Percentiles rank a stretch among this genome's conserved stretches.
phyloP scores from a whole-genome alignment of 177 flowering plant species.

The Telopea speciosissima region DNA sequence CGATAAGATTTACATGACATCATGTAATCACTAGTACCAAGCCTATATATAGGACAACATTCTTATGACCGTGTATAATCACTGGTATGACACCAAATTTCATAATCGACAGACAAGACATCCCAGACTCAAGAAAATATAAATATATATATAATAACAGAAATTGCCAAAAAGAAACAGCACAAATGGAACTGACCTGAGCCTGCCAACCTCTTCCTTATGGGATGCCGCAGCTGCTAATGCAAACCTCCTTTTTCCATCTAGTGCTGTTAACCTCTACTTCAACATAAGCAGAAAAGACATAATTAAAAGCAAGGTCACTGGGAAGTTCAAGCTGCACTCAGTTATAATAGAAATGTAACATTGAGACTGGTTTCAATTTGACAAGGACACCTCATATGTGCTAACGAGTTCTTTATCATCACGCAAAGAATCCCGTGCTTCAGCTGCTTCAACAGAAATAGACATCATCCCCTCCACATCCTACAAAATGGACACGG shows the following conservation, averaged over 20 bases:
- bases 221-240: conserved; percentile 95
- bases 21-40: neutral
- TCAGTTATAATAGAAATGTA: neutral
- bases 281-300: conserved; percentile 6
- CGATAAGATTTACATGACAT: neutral
- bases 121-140: neutral
- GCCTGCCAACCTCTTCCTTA: conserved; percentile 91
- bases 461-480: conserved; percentile 99
- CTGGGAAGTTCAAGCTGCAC: neutral
- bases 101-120: neutral
- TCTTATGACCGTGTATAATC: no score
- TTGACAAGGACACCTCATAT: conserved; percentile 56
- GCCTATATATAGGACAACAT: neutral
- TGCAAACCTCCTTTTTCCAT: conserved; percentile 98
- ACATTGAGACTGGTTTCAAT: neutral
- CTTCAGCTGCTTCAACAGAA: conserved; percentile 95
- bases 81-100: no score
- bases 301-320: neutral
- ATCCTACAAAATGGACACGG: conserved; percentile 48
- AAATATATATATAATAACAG: neutral
- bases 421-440: conserved; percentile 80
- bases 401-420: conserved; percentile 92
- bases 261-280: conserved; percentile 93
- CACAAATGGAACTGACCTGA: conserved; percentile 45
- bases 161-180: neutral